A percentile compares a stretch with the other conserved stretches of the same genome.
These are phyloP conservation scores for Colletotrichum sp. DNA, from an alignment of 2,329 filamentous ascomycete species.

Conservation along the genomic window DNA sequence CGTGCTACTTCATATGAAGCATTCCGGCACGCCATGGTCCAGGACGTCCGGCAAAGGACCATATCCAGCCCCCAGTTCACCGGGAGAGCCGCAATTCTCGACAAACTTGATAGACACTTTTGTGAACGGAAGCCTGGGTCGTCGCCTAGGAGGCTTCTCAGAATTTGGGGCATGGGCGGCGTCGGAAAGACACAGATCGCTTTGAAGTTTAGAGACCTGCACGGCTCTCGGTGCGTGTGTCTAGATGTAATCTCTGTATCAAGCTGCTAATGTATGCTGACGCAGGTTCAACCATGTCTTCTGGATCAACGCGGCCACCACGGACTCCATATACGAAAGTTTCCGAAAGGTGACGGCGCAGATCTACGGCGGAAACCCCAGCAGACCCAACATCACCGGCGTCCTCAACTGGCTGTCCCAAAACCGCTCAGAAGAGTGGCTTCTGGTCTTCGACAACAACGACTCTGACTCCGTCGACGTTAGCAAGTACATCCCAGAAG, in stretches of 20 bases:
- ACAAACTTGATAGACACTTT: constrained; percentile 19
- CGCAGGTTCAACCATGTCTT: constrained; percentile 30
- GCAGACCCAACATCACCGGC: background rate
- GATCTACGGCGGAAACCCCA: background rate
- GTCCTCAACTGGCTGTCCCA: constrained; percentile 25
- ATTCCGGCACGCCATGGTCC: background rate
- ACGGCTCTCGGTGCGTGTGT: constrained; percentile 20
- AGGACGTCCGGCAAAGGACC: background rate
- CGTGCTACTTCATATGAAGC: constrained; percentile 6
- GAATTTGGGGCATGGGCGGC: constrained; percentile 33
- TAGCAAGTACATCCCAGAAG: constrained; percentile 16
- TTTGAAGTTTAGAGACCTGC: constrained; percentile 26
- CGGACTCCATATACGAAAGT: constrained; percentile 25
- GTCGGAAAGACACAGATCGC: constrained; percentile 37
- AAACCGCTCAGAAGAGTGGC: constrained; percentile 26
- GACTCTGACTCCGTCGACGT: constrained; percentile 16
- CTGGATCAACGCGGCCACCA: constrained; percentile 32
- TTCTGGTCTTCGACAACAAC: constrained; percentile 36
- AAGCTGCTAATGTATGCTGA: background rate
- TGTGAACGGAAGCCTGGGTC: constrained; percentile 5
- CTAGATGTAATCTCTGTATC: background rate
- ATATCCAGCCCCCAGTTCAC: constrained; percentile 22
- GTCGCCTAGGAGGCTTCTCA: constrained; percentile 22
- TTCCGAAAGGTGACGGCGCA: constrained; percentile 22
- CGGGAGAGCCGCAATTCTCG: constrained; percentile 28